Conservation (phyloP, 176 grass and related monocot species). For the Saccharum officinarum region DNA sequence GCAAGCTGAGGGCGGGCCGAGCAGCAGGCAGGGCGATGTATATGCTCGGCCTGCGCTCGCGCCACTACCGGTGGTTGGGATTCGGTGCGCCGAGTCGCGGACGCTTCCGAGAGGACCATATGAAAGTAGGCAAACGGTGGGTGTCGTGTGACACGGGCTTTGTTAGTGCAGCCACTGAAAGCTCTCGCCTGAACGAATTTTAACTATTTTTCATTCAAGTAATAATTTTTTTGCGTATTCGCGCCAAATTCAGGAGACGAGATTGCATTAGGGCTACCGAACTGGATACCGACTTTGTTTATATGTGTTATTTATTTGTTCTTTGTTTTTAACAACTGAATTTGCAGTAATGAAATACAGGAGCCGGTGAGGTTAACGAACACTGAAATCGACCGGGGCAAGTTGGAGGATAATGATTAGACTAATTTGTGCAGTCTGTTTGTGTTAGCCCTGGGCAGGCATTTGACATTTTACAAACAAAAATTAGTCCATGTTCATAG, state of each 20-base stretch:
- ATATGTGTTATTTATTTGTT: not conserved
- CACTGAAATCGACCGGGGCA: constrained; percentile 15
- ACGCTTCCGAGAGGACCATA: constrained; percentile 27
- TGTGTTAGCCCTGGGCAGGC: not conserved
- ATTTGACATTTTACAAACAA: not conserved
- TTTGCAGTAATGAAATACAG: not conserved
- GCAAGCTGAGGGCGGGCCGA: not conserved
- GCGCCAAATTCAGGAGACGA: not conserved
- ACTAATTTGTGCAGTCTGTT: not conserved
- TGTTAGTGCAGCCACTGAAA: not conserved
- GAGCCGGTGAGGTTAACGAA: not conserved
- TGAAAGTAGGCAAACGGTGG: constrained; percentile 34
- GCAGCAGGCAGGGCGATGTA: not conserved
- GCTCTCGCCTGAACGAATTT: not conserved
- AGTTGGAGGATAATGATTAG: not conserved
- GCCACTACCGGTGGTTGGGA: constrained; percentile 37
- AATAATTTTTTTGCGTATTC: not conserved
- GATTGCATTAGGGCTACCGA: not conserved
- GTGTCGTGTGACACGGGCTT: constrained; percentile 24
- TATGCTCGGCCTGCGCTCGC: not conserved
- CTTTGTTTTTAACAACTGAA: not conserved
- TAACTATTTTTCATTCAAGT: not conserved
- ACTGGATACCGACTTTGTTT: not conserved
- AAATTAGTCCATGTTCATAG: not conserved
- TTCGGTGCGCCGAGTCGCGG: constrained; percentile 30